Evolutionary conservation across 345 rosid genomes (phyloP), one percentile per base, ranked within the genome.

Genomic region (Leavenworthia alabamica): DNA sequence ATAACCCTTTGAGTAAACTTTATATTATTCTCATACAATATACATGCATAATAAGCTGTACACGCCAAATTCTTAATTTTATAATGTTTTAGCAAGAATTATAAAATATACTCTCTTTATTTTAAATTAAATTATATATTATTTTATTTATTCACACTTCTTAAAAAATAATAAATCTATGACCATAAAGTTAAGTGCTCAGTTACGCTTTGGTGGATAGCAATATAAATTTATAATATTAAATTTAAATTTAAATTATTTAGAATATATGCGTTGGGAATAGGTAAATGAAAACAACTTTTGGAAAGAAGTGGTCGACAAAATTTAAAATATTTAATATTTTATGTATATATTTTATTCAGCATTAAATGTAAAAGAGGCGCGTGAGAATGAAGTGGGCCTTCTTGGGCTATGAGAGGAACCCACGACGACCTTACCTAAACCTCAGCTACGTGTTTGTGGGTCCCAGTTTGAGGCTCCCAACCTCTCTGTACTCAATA

Each of bases 271-370:
- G 66, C 23, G 39, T 59, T 41, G 44, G 73, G 54, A 52, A 59
- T 50, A 41, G 60, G 72, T 50, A 23, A 59, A 59, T 42, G 73
- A 50, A 52, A 68, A 60, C 66, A 42, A 60, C 58, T 31, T 33
- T 59, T 24, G n/a, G 46, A 68, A 68, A 37, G 66, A 59, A 51
- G 60, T 68, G 66, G 66, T 49, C 66, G 73, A 60, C 60, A 60
- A 59, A 22, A 58, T 40, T 2, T n/a, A n/a, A 16, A 50, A 4
- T 0, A 16, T 11, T 16, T 2, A 3, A 4, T 19, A 42, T 36
- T 36, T 12, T 12, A 12, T 36, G n/a, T n/a, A n/a, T 12, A 12
- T 1, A 12, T 28, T 3, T 35, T 1, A 11, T 12, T 36, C 7
- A 37, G 42, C 16, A 37, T 37, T 13, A n/a, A 37, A 33, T 12